Conservation (phyloP, 352 stramenopile species). For the Globisporangium irregulare region DNA sequence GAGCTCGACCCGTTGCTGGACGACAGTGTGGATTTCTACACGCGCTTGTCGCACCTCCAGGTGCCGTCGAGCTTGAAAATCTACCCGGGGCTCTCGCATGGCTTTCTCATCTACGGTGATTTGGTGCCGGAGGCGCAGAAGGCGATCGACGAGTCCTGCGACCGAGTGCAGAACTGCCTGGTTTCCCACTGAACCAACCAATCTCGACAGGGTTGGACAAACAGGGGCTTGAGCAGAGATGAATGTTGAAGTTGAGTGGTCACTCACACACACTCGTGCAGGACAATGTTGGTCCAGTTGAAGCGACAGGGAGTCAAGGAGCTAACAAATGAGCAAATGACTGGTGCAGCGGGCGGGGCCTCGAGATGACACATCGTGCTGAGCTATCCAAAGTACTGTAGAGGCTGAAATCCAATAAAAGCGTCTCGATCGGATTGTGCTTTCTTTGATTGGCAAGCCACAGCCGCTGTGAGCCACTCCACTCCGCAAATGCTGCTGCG, state of each 20-base stretch:
- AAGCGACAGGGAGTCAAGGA: neutral
- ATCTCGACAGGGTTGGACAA: neutral
- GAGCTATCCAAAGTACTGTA: neutral
- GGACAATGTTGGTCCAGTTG: neutral
- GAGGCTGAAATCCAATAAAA: neutral
- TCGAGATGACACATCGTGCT: neutral
- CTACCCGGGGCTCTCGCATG: conserved; percentile 78
- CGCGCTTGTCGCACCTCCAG: conserved; percentile 71
- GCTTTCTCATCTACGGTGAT: conserved; percentile 86
- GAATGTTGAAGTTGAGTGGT: neutral
- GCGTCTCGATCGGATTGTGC: neutral
- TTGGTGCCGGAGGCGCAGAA: conserved; percentile 74
- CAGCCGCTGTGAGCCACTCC: neutral
- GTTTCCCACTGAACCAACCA: neutral
- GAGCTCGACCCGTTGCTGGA: conserved; percentile 86
- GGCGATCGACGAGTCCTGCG: conserved; percentile 80
- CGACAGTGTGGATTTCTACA: conserved; percentile 90
- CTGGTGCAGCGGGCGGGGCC: neutral
- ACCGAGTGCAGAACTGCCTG: conserved; percentile 65
- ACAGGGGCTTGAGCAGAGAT: neutral
- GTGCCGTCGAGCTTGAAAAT: conserved; percentile 84
- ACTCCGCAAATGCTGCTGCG: neutral
- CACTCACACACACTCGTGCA: neutral
- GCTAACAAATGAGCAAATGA: neutral
- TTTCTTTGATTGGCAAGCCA: neutral